Evolutionary conservation across 78 protist species (phyloP).

Genomic region (Dictyostelium firmibasis): DNA sequence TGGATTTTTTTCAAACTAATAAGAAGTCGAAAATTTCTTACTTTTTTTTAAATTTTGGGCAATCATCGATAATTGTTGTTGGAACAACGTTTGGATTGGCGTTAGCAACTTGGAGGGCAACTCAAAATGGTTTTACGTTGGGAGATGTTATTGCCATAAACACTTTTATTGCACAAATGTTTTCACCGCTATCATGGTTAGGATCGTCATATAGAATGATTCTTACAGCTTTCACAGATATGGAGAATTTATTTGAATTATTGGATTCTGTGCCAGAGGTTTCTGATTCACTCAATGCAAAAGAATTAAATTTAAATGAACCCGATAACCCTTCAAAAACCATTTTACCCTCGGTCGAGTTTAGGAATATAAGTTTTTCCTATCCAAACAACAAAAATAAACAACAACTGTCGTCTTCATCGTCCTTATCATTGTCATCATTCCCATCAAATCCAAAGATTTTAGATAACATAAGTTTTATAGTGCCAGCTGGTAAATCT

Average conservation of each 20-base stretch:
- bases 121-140: constrained; percentile 75
- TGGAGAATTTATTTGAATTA: constrained; percentile 87
- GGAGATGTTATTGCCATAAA: constrained; percentile 92
- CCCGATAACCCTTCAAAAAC: neutral
- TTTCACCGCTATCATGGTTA: constrained; percentile 90
- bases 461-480: constrained; percentile 74
- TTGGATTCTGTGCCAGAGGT: constrained; percentile 41
- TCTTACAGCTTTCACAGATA: constrained; percentile 86
- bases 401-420: neutral
- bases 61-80: constrained; percentile 84
- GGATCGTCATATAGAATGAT: constrained; percentile 94
- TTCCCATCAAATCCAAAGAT: neutral
- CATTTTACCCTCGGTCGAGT: neutral
- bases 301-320: neutral
- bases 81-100: constrained; percentile 82
- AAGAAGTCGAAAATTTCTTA: constrained; percentile 56
- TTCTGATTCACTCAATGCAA: neutral
- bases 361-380: neutral
- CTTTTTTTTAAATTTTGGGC: constrained; percentile 92
- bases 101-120: constrained; percentile 78
- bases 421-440: constrained; percentile 40
- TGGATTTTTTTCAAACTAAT: constrained; percentile 74
- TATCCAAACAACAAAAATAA: neutral
- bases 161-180: constrained; percentile 90
- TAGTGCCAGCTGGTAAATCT: constrained; percentile 79